These are phyloP conservation scores for Moricandia arvensis DNA, from an alignment of 345 rosid species.

Conservation along the genomic window DNA sequence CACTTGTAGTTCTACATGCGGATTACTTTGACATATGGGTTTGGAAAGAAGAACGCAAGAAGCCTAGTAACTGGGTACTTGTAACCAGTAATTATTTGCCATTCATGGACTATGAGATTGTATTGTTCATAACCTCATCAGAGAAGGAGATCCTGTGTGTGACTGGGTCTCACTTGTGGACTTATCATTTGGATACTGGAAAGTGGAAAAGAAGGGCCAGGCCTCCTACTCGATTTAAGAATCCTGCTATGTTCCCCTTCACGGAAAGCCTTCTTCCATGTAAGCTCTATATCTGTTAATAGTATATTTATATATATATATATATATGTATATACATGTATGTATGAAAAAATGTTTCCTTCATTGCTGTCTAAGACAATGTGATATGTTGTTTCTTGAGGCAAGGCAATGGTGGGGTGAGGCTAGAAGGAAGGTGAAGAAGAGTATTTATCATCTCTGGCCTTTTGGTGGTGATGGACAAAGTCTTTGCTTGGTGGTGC, in stretches of 20 bases:
- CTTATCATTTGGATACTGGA: neutral
- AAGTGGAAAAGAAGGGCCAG: neutral
- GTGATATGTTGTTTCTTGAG: neutral
- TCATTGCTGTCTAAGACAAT: neutral
- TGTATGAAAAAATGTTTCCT: neutral
- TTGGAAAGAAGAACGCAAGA: neutral
- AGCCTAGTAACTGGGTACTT: neutral
- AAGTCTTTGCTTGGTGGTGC: neutral
- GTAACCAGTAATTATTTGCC: neutral
- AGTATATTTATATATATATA: too few species aligned
- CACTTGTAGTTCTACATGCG: neutral
- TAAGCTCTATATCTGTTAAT: constrained; percentile 13
- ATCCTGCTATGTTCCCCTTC: constrained; percentile 14
- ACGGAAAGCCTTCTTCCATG: constrained; percentile 37
- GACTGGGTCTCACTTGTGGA: neutral
- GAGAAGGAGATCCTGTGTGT: neutral
- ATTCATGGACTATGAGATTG: neutral
- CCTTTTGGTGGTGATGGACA: neutral
- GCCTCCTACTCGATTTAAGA: neutral
- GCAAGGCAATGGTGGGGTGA: constrained; percentile 10
- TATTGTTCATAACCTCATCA: neutral
- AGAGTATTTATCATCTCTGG: neutral
- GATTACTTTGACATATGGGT: neutral
- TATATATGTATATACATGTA: neutral
- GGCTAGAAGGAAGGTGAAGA: neutral